Base-by-base conservation (phyloP, 768 basidiomycete genomes). In the Tulasnella sp. region DNA sequence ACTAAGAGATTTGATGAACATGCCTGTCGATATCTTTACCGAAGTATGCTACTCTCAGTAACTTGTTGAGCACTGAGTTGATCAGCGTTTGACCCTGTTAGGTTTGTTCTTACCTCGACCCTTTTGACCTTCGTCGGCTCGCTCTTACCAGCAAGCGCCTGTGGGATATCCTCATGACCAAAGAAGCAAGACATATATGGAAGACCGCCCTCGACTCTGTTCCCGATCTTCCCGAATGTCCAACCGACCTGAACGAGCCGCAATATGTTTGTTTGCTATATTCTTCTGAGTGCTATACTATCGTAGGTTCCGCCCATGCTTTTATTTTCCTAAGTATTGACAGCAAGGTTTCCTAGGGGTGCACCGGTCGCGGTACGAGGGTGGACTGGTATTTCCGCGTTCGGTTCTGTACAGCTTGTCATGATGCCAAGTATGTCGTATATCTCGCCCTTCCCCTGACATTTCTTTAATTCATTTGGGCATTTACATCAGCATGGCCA, bases 1-100 rank as follows among this genome's bases (percentile, higher is more conserved):
- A 39, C 68, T 78, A 31, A 45, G 19, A 14, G 67, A 72, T 36
- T 29, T 78, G 31, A 77, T 78, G 77, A 71, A 77, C 12, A 72
- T 78, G 77, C 77, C 77, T 17, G 29, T 78, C 15, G 77, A 78
- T 52, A 72, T 78, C 25, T 78, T 78, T 31, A 68, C 54, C 9
- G 77, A 77, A 36, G 77, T 78, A 36, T 45, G 77, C 37, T 14
- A 19, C 34, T n/a, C 11, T 34, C 37, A 37, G 19, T 29, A 11
- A n/a, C 6, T 39, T 15, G n/a, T 69, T n/a, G 25, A 25, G 54
- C 11, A 25, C 7, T 11, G n/a, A n/a, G 2, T n/a, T 58, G 54
- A 58, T 34, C n/a, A 31, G 15, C 8, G 12, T n/a, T 7, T 15
- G 9, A 7, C 34, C 15, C 6, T 31, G 38, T 31, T 39, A 78